Evolutionary conservation across 2,329 filamentous ascomycete genomes (phyloP), one percentile per base, ranked within the genome.

Genomic region (Emydomyces testavorans): DNA sequence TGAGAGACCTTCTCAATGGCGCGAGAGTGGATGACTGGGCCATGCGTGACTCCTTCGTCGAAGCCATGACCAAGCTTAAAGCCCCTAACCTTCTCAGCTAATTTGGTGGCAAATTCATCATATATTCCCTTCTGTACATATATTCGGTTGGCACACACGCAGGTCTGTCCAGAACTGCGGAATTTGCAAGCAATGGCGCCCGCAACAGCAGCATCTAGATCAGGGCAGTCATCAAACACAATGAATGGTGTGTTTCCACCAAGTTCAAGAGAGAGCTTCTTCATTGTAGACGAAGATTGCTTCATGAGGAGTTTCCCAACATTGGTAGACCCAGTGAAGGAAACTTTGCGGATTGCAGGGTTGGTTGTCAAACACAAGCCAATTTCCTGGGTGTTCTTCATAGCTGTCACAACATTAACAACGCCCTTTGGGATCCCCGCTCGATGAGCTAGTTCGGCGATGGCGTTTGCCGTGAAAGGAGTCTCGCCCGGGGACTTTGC

Each of bases 181-280:
- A 96, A 96, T 66, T 96, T 98, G 60, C 79, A 89, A 20, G 81
- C 71, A 46, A 96, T 77, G 40, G 88, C 88, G 21, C 89, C 90
- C 0, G 79, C 71, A 1, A 96, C 87, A 2, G 92, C 92, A 3
- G 73, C 70, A 50, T 95, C 89, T 16, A 96, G 70, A 61, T 96
- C 86, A 16, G 90, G 85, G 13, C 65, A 64, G 60, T 96, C 90
- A 60, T 96, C 88, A 61, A 96, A 96, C 28, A 96, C 87, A 56
- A 96, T 95, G 63, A 95, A 94, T 1, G 90, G 90, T 0, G 90
- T 85, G 64, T 96, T 96, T 40, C 90, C 92, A 47, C 90, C 90
- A 1, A 96, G 82, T 64, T 96, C 90, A 64, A 94, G 84, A 0
- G 85, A 92, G 1, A 85, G 72, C 62, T 85, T 85, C 76, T 96